These are phyloP conservation scores for Monosporozyma solicola DNA, from an alignment of 805 yeast species.

Conservation along the genomic window DNA sequence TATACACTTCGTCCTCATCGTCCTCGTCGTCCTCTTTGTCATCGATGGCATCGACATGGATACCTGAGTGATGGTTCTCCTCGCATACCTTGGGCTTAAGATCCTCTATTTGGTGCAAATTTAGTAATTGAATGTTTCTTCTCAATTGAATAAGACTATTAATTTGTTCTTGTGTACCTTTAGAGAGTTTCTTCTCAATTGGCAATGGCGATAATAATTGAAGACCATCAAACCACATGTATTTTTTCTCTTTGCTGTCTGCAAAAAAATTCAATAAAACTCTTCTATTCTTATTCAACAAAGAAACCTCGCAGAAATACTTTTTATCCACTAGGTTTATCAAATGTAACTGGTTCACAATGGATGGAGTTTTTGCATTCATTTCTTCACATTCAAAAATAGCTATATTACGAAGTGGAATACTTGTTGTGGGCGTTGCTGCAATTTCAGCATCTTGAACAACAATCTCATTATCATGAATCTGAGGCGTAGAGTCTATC, in stretches of 20 bases:
- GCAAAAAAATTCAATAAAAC: constrained; percentile 52
- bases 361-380: constrained; percentile 17
- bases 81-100: background rate
- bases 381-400: constrained; percentile 45
- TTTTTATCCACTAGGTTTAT: constrained; percentile 51
- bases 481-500: constrained; percentile 42
- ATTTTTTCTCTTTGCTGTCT: constrained; percentile 58
- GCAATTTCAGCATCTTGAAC: background rate
- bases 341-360: constrained; percentile 28
- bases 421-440: constrained; percentile 27
- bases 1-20: constrained; percentile 20
- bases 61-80: background rate
- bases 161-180: constrained; percentile 38
- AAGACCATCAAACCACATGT: constrained; percentile 74
- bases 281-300: constrained; percentile 36
- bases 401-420: constrained; percentile 44
- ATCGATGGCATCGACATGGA: background rate
- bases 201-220: constrained; percentile 37
- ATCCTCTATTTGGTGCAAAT: constrained; percentile 28
- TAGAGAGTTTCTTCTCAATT: constrained; percentile 28
- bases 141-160: constrained; percentile 38
- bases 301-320: constrained; percentile 46
- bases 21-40: constrained; percentile 6
- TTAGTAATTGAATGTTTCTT: constrained; percentile 41
- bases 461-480: constrained; percentile 44